Conservation (phyloP, 1,284 basidiomycete genomes). For the Papiliotrema nemorosa region DNA sequence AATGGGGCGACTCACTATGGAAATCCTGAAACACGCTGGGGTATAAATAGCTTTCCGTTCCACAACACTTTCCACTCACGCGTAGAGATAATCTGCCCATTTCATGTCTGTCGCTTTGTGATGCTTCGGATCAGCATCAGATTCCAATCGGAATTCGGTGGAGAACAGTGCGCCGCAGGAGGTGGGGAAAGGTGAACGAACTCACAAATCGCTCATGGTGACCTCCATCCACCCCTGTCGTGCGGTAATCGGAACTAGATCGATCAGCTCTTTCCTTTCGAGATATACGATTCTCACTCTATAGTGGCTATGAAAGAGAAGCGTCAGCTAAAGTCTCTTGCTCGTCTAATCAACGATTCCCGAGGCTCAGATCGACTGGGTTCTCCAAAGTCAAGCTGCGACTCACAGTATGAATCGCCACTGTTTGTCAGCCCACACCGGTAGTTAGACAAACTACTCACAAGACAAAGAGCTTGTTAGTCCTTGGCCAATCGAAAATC, state of each 20-base stretch:
- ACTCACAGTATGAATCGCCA: conserved; percentile 25
- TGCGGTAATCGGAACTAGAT: conserved; percentile 8
- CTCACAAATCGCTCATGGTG: conserved; percentile 15
- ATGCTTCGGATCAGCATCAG: conserved; percentile 6
- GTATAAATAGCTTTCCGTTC: neutral
- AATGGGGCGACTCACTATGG: conserved; percentile 4
- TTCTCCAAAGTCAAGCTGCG: no score
- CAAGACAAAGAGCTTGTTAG: conserved; percentile 21
- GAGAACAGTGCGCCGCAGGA: neutral
- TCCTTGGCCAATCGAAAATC: conserved; percentile 21
- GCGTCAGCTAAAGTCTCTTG: no score
- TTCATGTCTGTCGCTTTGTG: conserved; percentile 19
- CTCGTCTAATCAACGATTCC: neutral
- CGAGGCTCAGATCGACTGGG: neutral
- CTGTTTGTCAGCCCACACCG: conserved; percentile 5
- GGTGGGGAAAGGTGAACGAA: no score
- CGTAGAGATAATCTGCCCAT: conserved; percentile 23
- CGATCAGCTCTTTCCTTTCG: neutral
- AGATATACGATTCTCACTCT: conserved; percentile 5
- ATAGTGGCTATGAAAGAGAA: conserved; percentile 6
- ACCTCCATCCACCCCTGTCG: conserved; percentile 15
- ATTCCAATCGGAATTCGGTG: neutral
- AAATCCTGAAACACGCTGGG: conserved; percentile 18
- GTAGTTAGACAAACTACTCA: conserved; percentile 6
- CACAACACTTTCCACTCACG: conserved; percentile 4